phyloP scores from a whole-genome alignment of 2,329 filamentous ascomycete species.

The Xylariaceae sp. region DNA sequence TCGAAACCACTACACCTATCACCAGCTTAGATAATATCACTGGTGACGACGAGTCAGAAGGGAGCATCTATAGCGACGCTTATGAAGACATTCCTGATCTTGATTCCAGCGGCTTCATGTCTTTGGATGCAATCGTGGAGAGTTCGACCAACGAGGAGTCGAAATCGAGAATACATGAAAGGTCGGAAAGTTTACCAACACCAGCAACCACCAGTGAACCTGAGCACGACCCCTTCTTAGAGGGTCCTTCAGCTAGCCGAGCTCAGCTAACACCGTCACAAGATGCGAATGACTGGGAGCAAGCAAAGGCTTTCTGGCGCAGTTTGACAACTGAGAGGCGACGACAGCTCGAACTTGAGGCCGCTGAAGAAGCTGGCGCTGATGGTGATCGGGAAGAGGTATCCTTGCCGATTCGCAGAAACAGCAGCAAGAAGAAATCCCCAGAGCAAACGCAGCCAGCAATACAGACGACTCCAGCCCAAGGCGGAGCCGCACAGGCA shows the following conservation, averaged over 20 bases:
- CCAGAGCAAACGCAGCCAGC: conserved; percentile 44
- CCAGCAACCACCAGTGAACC: conserved; percentile 12
- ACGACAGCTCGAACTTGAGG: conserved; percentile 65
- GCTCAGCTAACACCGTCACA: conserved; percentile 7
- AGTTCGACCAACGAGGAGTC: conserved; percentile 61
- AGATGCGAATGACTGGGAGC: conserved; percentile 66
- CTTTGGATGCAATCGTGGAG: conserved; percentile 74
- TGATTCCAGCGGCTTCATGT: conserved; percentile 72
- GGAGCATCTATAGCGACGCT: conserved; percentile 74
- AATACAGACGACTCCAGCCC: neutral
- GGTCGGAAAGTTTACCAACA: conserved; percentile 12
- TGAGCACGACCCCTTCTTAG: conserved; percentile 23
- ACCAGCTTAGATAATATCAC: conserved; percentile 46
- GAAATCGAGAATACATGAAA: conserved; percentile 34
- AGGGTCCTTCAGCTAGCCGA: conserved; percentile 4
- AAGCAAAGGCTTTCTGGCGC: conserved; percentile 73
- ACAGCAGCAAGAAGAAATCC: conserved; percentile 48
- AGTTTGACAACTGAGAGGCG: conserved; percentile 68
- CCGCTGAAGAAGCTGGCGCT: conserved; percentile 58
- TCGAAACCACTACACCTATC: conserved; percentile 40
- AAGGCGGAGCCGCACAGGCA: conserved; percentile 35
- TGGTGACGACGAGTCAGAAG: conserved; percentile 49
- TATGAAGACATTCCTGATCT: conserved; percentile 73
- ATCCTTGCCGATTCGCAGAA: conserved; percentile 37
- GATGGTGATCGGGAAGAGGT: conserved; percentile 53